Percentiles rank a stretch among this genome's conserved stretches.
Evolutionary conservation across 257 asterid genomes (phyloP).

Genomic region (Capsicum pubescens): DNA sequence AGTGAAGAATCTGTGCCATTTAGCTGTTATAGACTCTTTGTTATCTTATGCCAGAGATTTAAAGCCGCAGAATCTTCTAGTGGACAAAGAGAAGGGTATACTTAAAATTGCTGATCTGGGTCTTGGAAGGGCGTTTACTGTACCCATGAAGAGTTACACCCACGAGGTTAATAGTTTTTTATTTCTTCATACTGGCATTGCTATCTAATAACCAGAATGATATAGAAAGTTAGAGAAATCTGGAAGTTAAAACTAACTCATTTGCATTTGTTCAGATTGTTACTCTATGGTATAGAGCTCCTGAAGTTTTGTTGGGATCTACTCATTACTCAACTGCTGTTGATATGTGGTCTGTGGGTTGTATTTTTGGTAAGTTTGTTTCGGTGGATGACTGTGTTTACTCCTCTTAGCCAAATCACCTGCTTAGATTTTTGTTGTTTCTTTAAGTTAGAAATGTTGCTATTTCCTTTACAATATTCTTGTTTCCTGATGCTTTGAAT

Average conservation of each 20-base stretch:
- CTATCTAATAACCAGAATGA: background rate
- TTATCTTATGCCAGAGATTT: slow-evolving; percentile 50
- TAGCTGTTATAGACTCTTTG: background rate
- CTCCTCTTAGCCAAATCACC: background rate
- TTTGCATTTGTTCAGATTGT: slow-evolving; percentile 55
- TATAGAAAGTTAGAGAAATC: background rate
- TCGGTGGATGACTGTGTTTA: background rate
- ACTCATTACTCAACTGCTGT: slow-evolving; percentile 92
- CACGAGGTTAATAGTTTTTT: slow-evolving; percentile 62
- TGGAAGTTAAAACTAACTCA: background rate
- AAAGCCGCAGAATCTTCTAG: slow-evolving; percentile 89
- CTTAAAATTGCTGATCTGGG: slow-evolving; percentile 97
- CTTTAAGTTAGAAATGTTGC: slow-evolving; percentile 2
- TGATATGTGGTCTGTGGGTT: slow-evolving; percentile 99
- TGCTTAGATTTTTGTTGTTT: background rate
- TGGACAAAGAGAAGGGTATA: slow-evolving; percentile 88
- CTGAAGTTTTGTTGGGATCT: slow-evolving; percentile 89
- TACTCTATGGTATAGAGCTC: slow-evolving; percentile 97
- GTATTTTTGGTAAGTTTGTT: slow-evolving; percentile 69
- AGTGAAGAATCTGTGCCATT: no score
- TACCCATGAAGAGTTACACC: slow-evolving; percentile 94
- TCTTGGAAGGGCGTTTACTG: slow-evolving; percentile 93
- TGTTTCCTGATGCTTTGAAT: background rate
- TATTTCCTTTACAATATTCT: background rate
- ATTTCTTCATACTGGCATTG: background rate